Evolutionary conservation across 2,329 filamentous ascomycete species (phyloP).

Genomic region (Cladosporium austrohemisphaericum): DNA sequence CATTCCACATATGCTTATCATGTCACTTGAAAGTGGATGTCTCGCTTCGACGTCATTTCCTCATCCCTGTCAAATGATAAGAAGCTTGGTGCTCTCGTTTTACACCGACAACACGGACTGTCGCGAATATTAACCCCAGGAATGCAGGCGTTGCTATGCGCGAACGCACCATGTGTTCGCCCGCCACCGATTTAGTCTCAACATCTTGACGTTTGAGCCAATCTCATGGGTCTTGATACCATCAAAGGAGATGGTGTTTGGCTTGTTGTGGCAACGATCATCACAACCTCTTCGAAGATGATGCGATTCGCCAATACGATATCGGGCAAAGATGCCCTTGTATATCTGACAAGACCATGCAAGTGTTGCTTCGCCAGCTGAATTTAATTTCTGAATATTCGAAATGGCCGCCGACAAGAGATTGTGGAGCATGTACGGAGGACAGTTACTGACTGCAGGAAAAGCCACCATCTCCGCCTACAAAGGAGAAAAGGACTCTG

Average conservation of each 20-base stretch:
- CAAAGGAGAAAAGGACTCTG: not conserved
- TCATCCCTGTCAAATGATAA: not conserved
- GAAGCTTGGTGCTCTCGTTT: not conserved
- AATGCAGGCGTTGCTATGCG: slow-evolving; percentile 9
- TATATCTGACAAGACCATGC: too few species aligned
- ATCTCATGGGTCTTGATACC: not conserved
- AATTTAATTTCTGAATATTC: not conserved
- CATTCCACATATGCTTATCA: slow-evolving; percentile 5
- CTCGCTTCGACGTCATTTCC: not conserved
- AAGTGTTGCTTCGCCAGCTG: too few species aligned
- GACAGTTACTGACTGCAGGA: not conserved
- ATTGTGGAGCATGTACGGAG: not conserved
- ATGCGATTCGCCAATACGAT: not conserved
- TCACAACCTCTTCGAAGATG: not conserved
- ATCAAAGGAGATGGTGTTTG: not conserved
- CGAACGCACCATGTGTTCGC: slow-evolving; percentile 3
- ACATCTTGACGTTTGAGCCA: not conserved
- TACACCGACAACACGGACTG: not conserved
- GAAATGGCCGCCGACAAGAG: not conserved
- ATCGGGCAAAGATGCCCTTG: not conserved
- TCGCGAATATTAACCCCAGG: not conserved
- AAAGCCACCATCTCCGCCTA: not conserved
- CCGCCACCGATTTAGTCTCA: not conserved
- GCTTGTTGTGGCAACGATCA: slow-evolving; percentile 8
- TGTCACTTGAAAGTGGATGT: not conserved